phyloP scores from a whole-genome alignment of 2,329 filamentous ascomycete species.

The Akanthomyces muscarius region DNA sequence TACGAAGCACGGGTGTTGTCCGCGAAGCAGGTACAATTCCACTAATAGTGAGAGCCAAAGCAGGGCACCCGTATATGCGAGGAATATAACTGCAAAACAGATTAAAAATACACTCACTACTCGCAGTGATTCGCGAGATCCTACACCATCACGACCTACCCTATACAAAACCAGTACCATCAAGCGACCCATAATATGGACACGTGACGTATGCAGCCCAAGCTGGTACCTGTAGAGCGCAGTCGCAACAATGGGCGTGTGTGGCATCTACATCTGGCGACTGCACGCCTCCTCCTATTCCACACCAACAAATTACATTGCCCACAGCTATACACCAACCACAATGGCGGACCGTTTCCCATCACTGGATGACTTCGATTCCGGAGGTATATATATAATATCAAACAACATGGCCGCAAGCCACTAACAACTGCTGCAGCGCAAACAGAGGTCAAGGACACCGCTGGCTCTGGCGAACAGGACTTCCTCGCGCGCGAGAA shows the following conservation, averaged over 20 bases:
- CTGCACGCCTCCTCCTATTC: slow-evolving; percentile 7
- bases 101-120: too few relatives aligned
- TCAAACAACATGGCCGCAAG: background rate
- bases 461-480: slow-evolving; percentile 51
- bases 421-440: slow-evolving; percentile 39
- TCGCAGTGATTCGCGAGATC: background rate
- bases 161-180: background rate
- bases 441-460: slow-evolving; percentile 60
- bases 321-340: slow-evolving; percentile 16
- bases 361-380: slow-evolving; percentile 73
- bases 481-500: slow-evolving; percentile 93
- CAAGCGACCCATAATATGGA: background rate
- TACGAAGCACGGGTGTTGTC: too few relatives aligned
- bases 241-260: slow-evolving; percentile 1
- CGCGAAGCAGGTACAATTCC: too few relatives aligned
- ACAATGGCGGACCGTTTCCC: slow-evolving; percentile 76
- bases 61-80: too few relatives aligned
- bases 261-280: background rate
- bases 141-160: background rate
- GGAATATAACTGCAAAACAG: too few relatives aligned
- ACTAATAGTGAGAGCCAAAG: too few relatives aligned
- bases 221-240: background rate
- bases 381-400: slow-evolving; percentile 47
- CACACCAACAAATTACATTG: background rate
- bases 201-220: slow-evolving; percentile 8